phyloP scores from a whole-genome alignment of 495 filamentous ascomycete species.

The Peziza echinospora region DNA sequence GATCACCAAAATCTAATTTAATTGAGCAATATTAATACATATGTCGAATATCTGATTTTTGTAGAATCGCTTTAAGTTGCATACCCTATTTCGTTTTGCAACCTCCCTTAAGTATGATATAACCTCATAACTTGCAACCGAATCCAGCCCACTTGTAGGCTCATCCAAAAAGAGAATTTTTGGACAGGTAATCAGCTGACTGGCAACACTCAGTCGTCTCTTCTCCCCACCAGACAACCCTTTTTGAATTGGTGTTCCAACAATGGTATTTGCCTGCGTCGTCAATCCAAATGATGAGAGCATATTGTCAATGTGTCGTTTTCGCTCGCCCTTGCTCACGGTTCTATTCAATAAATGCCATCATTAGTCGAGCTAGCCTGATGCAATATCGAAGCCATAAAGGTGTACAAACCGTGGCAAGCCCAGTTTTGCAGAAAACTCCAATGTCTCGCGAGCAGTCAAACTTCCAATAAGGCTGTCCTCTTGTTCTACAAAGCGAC shows the following conservation, averaged over 20 bases:
- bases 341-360: slow-evolving; percentile 21
- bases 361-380: background rate
- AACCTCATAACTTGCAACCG: slow-evolving; percentile 44
- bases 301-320: slow-evolving; percentile 32
- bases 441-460: slow-evolving; percentile 54
- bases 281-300: slow-evolving; percentile 40
- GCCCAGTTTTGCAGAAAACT: slow-evolving; percentile 35
- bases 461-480: slow-evolving; percentile 60
- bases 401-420: slow-evolving; percentile 8
- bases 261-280: slow-evolving; percentile 39
- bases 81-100: background rate
- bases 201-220: slow-evolving; percentile 50
- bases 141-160: slow-evolving; percentile 61
- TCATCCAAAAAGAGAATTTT: slow-evolving; percentile 67
- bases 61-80: background rate
- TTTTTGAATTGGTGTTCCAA: slow-evolving; percentile 60
- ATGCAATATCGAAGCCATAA: background rate
- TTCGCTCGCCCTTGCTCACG: slow-evolving; percentile 28
- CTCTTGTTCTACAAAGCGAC: slow-evolving; percentile 65
- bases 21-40: background rate
- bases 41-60: too few relatives aligned
- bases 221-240: slow-evolving; percentile 68
- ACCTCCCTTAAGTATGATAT: slow-evolving; percentile 32
- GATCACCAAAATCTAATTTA: slow-evolving; percentile 40
- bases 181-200: slow-evolving; percentile 56